A percentile compares a stretch with the other conserved stretches of the same genome.
Evolutionary conservation across 1,139 yeast species (phyloP).

Genomic region (Hyphopichia khmerensis): DNA sequence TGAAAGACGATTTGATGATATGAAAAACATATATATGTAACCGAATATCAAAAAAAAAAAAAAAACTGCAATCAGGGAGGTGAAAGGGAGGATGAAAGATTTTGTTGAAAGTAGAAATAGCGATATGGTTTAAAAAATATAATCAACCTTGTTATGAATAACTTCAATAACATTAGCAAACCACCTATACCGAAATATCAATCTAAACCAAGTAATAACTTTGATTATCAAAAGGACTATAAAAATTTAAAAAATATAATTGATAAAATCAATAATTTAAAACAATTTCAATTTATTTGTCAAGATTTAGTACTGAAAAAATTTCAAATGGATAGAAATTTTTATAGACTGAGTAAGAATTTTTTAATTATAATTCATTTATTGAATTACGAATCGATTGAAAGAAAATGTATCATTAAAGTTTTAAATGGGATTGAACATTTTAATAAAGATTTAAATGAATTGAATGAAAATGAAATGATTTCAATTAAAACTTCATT

Average conservation of each 20-base stretch:
- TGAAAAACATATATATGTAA: too few relatives aligned
- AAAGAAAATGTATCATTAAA: conserved; percentile 2
- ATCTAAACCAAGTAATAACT: not conserved
- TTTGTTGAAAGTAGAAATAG: not conserved
- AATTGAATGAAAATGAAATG: not conserved
- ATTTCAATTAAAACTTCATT: not conserved
- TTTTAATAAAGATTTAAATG: not conserved
- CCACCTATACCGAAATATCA: not conserved
- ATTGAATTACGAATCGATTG: conserved; percentile 3
- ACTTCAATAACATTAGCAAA: not conserved
- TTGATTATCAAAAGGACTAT: not conserved
- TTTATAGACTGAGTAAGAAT: conserved; percentile 5
- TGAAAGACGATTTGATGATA: too few relatives aligned
- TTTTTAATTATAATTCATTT: conserved; percentile 7
- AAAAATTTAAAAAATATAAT: not conserved
- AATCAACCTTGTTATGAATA: not conserved
- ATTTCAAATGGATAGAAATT: conserved; percentile 6
- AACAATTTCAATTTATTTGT: conserved; percentile 1
- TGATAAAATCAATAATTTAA: not conserved
- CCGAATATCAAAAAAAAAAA: too few relatives aligned
- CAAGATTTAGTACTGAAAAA: conserved; percentile 6
- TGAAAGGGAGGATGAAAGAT: too few relatives aligned
- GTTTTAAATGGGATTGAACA: conserved; percentile 1
- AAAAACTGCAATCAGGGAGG: too few relatives aligned
- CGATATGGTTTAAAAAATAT: not conserved